Base-by-base conservation (phyloP, 2,329 filamentous ascomycete genomes). In the Monosporascus cannonballus region DNA sequence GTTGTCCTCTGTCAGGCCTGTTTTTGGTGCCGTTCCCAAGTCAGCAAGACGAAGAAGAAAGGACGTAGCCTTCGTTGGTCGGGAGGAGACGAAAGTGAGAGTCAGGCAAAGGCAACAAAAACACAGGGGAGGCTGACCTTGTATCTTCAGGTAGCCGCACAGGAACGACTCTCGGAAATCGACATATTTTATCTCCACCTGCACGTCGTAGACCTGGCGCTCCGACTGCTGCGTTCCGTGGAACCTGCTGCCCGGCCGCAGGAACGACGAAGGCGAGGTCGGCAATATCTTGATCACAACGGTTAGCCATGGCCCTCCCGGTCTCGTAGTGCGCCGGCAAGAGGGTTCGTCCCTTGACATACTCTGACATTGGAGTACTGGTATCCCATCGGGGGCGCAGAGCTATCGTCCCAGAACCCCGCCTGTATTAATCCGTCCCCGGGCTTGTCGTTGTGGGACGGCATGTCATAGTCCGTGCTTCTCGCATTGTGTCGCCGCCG, bases 101-200 rank as follows among this genome's bases (percentile, higher is more conserved):
- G 45, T 18, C 27, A 37, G 18, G 11, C 50, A 49, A 57, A 24
- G 46, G 36, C 42, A 58, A 53, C 56, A 59, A 47, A 37, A 46
- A 56, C 11, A 56, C 44, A 41, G n/a, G 2, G 44, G 22, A 54
- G 48, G 59, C 74, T 54, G 65, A 92, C 93, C 93, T 86, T 96
- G 89, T 60, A 99, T 99, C 61, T 89, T 88, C 59, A 99, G 76
- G 70, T 96, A 97, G 48, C 94, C 94, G 67, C 93, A 97, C 6
- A 99, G 78, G 64, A 93, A 96, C 6, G 92, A 96, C 69, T 97
- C 90, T 51, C 85, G 82, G 80, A 97, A 87, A 67, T 97, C 91
- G 45, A 97, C 91, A 71, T 96, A 87, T 72, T 97, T 96, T 61
- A 99, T 90, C 67, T 96, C 92, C 2, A 99, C 94, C 64, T 96